A percentile compares a stretch with the other conserved stretches of the same genome.
Conservation (phyloP, 345 rosid species). For the Bruguiera gymnorhiza region DNA sequence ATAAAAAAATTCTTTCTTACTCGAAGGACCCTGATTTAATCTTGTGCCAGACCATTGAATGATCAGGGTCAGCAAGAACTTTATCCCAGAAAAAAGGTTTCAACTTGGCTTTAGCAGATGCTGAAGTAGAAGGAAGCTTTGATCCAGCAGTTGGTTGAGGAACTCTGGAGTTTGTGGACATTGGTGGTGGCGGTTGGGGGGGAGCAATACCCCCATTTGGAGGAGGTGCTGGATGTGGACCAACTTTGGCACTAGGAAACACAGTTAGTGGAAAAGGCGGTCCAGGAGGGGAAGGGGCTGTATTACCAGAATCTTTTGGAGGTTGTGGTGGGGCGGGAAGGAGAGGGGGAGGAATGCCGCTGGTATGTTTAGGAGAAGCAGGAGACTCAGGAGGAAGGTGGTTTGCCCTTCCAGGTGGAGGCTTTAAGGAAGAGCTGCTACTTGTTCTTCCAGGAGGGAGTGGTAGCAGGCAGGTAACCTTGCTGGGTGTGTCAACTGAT, state of each 20-base stretch:
- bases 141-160: conserved; percentile 35
- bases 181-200: conserved; percentile 58
- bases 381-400: conserved; percentile 85
- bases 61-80: conserved; percentile 79
- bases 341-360: conserved; percentile 26
- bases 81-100: conserved; percentile 99
- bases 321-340: conserved; percentile 49
- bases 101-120: conserved; percentile 72
- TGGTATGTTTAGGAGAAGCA: conserved; percentile 47
- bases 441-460: conserved; percentile 74
- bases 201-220: not conserved
- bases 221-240: conserved; percentile 48
- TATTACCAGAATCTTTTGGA: conserved; percentile 30
- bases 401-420: conserved; percentile 63
- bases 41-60: conserved; percentile 97
- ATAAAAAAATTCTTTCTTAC: conserved; percentile 40
- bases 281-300: conserved; percentile 38
- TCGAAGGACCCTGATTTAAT: conserved; percentile 94
- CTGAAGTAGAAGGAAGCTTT: conserved; percentile 24
- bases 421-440: conserved; percentile 38
- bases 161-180: conserved; percentile 45
- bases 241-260: conserved; percentile 13
- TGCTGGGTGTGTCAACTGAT: conserved; percentile 29
- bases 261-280: conserved; percentile 39
- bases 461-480: conserved; percentile 27